These are phyloP conservation scores for Filosporella fistucella DNA, from an alignment of 495 filamentous ascomycete species.

Conservation along the genomic window DNA sequence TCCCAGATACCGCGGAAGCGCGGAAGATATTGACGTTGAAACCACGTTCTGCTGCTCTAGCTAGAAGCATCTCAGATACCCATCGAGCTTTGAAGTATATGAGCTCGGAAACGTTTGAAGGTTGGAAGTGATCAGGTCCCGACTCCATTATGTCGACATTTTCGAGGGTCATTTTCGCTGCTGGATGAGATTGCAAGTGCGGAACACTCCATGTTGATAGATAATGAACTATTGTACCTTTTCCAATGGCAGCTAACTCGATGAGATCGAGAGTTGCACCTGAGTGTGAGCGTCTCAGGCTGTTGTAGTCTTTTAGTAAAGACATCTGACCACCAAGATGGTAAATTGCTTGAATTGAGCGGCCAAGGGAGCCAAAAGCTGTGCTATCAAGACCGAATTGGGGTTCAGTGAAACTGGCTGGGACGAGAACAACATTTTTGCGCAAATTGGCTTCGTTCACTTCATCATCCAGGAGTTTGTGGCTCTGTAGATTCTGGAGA, in stretches of 20 bases:
- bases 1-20: neutral
- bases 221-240: slow-evolving; percentile 17
- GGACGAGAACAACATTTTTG: neutral
- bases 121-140: neutral
- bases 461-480: neutral
- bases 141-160: neutral
- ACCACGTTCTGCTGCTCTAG: neutral
- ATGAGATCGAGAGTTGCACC: slow-evolving; percentile 12
- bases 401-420: neutral
- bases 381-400: neutral
- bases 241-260: slow-evolving; percentile 14
- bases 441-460: neutral
- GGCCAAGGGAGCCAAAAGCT: neutral
- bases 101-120: neutral
- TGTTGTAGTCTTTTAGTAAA: neutral
- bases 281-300: neutral
- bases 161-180: neutral
- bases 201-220: slow-evolving; percentile 28
- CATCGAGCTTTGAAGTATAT: neutral
- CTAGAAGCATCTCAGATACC: neutral
- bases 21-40: neutral
- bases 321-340: neutral
- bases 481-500: neutral
- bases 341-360: neutral
- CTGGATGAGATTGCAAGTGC: slow-evolving; percentile 23